Base-by-base conservation (phyloP, 2,329 filamentous ascomycete genomes). In the Orbilia quercus region DNA sequence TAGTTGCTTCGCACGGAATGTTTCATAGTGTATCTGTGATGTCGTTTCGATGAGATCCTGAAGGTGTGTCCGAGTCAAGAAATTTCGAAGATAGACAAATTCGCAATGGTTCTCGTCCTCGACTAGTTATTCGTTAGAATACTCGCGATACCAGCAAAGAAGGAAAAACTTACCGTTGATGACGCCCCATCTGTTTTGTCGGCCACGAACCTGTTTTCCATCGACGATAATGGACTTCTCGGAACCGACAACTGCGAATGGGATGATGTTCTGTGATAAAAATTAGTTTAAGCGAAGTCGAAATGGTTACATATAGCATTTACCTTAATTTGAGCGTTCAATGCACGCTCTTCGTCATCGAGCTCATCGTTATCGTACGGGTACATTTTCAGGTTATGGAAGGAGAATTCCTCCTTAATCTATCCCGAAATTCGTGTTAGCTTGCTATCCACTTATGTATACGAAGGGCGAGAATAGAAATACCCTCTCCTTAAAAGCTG, bases 311-410 rank as follows among this genome's bases (percentile, higher is more conserved):
- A 72, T 51, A 23, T 57, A 7, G 12, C 9, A 78, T 83, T 74
- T 83, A 96, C 93, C 91, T 98, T 98, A 84, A 99, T 99, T 81
- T 96, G 91, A 71, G 88, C 89, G 84, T 98, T 98, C 83, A 96
- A 85, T 75, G 89, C 89, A 79, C 92, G 90, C 85, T 99, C 95
- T 85, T 99, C 95, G 76, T 95, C 91, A 80, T 99, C 95, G 78
- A 98, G 90, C 86, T 99, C 95, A 79, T 99, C 95, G 81, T 97
- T 98, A 82, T 99, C 95, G 82, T 99, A 99, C 74, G 95, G 95
- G 86, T 96, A 99, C 95, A 99, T 99, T 87, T 96, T 94, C 80
- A 99, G 88, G 86, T 98, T 98, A 88, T 99, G 95, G 90, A 99
- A 99, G 70, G 91, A 85, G 82, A 99, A 99, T 83, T 99, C 95